Evolutionary conservation across 2,329 filamentous ascomycete species (phyloP).

Genomic region (Furcasterigmium sp.): DNA sequence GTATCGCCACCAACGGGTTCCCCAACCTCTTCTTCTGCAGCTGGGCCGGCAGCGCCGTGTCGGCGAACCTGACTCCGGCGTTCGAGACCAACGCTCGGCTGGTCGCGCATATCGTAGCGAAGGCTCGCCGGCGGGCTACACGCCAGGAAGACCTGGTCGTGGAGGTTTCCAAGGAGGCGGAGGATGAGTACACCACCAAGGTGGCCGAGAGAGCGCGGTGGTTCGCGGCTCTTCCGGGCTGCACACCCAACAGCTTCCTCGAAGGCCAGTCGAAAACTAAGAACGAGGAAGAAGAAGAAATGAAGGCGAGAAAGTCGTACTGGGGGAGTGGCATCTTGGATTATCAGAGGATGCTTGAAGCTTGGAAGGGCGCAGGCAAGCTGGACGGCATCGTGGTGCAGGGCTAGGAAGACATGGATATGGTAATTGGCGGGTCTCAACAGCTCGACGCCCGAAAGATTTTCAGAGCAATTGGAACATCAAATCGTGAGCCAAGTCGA

Average conservation of each 20-base stretch:
- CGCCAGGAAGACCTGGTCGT: constrained; percentile 18
- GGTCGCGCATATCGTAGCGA: constrained; percentile 30
- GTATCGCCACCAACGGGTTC: constrained; percentile 39
- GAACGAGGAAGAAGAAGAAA: too few relatives aligned
- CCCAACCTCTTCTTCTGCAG: constrained; percentile 48
- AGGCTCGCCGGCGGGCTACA: constrained; percentile 14
- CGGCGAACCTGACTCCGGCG: constrained; percentile 29
- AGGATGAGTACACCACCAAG: constrained; percentile 38
- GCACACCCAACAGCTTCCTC: constrained; percentile 49
- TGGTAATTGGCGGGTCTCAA: too few relatives aligned
- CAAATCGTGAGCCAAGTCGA: too few relatives aligned
- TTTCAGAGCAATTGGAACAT: too few relatives aligned
- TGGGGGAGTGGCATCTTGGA: too few relatives aligned
- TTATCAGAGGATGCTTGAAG: too few relatives aligned
- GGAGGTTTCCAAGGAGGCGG: constrained; percentile 38
- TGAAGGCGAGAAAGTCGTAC: too few relatives aligned
- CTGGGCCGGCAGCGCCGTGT: constrained; percentile 28
- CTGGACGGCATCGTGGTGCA: too few relatives aligned
- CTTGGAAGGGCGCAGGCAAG: too few relatives aligned
- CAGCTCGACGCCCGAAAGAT: too few relatives aligned
- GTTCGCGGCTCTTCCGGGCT: constrained; percentile 35
- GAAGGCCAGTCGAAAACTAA: constrained; percentile 34
- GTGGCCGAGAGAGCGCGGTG: constrained; percentile 33
- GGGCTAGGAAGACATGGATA: too few relatives aligned
- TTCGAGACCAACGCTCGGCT: constrained; percentile 32